Evolutionary conservation across 371 early-diverging fungal species (phyloP), one percentile per base, ranked within the genome.

Genomic region (Gilbertella persicaria): DNA sequence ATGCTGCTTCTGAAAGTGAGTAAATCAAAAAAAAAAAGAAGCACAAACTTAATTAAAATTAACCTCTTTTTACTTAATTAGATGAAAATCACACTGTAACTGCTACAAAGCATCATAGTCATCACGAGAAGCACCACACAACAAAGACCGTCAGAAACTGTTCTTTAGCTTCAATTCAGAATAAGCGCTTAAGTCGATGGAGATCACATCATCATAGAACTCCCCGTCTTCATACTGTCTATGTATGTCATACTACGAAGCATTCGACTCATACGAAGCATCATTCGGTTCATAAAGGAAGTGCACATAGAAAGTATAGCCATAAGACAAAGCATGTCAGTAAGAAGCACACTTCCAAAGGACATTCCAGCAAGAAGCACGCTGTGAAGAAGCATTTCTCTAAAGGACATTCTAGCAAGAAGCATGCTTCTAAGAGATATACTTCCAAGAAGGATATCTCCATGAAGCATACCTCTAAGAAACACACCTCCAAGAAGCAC

Each of bases 101-200:
- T 29, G 28, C 24, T 42, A 39, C 39, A 17, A 35, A 33, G 8
- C 20, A 29, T 5, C 47, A 47, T 35, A 5, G 35, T 23, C 33
- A 35, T 14, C 45, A 26, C 10, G 5, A 25, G 14, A 25, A 20
- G n/a, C 17, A 25, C 24, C 38, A 30, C 39, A 12, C 9, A 21
- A 58, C 52, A 17, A 51, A 45, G 24, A 51, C 29, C 13, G 33
- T 58, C 20, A 45, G 26, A 33, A 51, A 58, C 24, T 58, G 58
- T 33, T 48, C 26, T 17, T 36, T 37, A 17, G 44, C 51, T 39
- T 25, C 44, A 6, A 39, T 29, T 9, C 44, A 44, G n/a, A 24
- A 21, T 23, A 49, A 20, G 8, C 33, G 33, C 10, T 33, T 33
- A 30, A 23, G 26, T 33, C 35, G 30, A 4, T 30, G 3, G 45